Base-by-base conservation (phyloP, 768 basidiomycete species). In the Russula sp. region DNA sequence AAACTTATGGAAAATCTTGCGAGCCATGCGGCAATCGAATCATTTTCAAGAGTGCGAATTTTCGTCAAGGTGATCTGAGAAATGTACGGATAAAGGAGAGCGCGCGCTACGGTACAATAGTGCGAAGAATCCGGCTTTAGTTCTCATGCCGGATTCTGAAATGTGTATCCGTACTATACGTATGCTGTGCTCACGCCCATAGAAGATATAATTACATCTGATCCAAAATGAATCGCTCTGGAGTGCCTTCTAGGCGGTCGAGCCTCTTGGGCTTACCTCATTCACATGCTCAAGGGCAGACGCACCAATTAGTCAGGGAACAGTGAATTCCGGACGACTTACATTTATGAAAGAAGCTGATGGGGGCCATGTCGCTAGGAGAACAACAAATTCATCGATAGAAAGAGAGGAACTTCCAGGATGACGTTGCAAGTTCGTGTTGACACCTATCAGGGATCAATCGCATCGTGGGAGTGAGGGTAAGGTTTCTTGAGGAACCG, bases 361-460 rank as follows among this genome's bases (percentile, higher is more conserved):
- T 22, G n/a, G 14, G 50, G 29, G 25, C 5, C 25, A n/a, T 42
- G 9, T 18, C 25, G 11, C 18, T 29, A 5, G 22, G 53, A n/a
- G 39, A 54, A 29, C 6, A 45, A 34, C 22, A 39, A 42, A 16
- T 32, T 35, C 35, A 52, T 45, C 10, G 51, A 42, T 22, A 25
- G 38, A 58, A 62, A 53, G 29, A 29, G 25, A 47, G 29, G 11
- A 48, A 48, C 22, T 32, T 47, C 32, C 10, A 41, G 45, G 25
- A 58, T 2, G 13, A 58, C 32, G 45, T 39, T 39, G 42, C 13
- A 20, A 36, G 9, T 22, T 34, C n/a, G 7, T 35, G 20, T 62
- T 41, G 38, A 55, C 39, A 22, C 34, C 39, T 49, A 53, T 63
- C 39, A 49, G n/a, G 14, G 62, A 43, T 48, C 25, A 49, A 49